phyloP scores from a whole-genome alignment of 306 rosid species.

The Lupinus albus region DNA sequence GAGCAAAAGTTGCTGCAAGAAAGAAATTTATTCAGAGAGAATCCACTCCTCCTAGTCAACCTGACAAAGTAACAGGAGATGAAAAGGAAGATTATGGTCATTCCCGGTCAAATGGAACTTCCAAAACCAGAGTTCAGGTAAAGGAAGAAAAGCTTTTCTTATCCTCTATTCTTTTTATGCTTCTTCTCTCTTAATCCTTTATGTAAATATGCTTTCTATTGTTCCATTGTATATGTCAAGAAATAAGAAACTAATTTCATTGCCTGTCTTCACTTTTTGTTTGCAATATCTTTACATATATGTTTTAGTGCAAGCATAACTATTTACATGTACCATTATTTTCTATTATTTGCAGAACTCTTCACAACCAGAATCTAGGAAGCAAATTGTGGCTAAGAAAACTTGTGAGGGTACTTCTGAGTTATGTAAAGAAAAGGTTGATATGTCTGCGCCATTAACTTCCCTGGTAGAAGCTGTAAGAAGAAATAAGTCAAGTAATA shows the following conservation, averaged over 20 bases:
- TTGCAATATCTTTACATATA: constrained; percentile 11
- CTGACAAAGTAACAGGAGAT: constrained; percentile 28
- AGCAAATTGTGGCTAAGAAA: constrained; percentile 34
- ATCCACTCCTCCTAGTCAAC: constrained; percentile 28
- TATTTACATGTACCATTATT: constrained; percentile 26
- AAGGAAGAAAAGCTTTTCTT: constrained; percentile 26
- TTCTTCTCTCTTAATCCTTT: constrained; percentile 5
- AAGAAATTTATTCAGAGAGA: constrained; percentile 32
- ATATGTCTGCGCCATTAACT: constrained; percentile 38
- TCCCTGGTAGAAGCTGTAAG: constrained; percentile 45
- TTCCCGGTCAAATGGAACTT: constrained; percentile 4
- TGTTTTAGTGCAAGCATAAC: constrained; percentile 24
- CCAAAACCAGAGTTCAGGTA: constrained; percentile 41
- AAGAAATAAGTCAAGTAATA: constrained; percentile 17
- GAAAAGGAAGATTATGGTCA: constrained; percentile 26
- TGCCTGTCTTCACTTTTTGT: constrained; percentile 17
- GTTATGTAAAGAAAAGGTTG: constrained; percentile 37
- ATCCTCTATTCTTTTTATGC: neutral
- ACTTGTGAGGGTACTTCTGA: constrained; percentile 29
- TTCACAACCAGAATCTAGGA: constrained; percentile 39
- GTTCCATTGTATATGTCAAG: neutral
- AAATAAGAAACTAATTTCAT: neutral
- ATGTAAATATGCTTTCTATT: neutral
- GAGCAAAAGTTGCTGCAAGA: constrained; percentile 47
- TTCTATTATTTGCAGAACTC: constrained; percentile 43